phyloP scores from a whole-genome alignment of 768 basidiomycete species.

The Clavulina sp. region DNA sequence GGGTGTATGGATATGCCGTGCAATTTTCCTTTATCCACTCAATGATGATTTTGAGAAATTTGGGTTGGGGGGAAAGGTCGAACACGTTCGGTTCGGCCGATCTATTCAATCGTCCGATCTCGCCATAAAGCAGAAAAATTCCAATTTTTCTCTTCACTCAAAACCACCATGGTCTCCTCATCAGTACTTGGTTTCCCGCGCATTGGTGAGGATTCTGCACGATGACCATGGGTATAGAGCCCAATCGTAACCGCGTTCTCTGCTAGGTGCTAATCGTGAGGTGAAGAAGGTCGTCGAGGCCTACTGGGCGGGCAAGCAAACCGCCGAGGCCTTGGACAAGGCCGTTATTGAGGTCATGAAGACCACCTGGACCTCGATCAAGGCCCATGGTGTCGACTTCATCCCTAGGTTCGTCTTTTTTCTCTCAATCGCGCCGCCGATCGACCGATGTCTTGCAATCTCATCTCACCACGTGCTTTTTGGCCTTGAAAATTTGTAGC shows the following conservation, averaged over 20 bases:
- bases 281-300: slow-evolving; percentile 96
- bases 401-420: slow-evolving; percentile 60
- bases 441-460: slow-evolving; percentile 14
- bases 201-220: slow-evolving; percentile 37
- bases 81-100: too few species aligned
- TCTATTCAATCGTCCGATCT: too few species aligned
- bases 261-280: slow-evolving; percentile 75
- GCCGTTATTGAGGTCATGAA: slow-evolving; percentile 77
- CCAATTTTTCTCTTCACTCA: too few species aligned
- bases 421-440: slow-evolving; percentile 4
- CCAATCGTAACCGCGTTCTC: neutral
- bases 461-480: slow-evolving; percentile 5
- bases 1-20: too few species aligned
- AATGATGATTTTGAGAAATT: too few species aligned
- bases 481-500: slow-evolving; percentile 25
- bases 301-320: slow-evolving; percentile 90
- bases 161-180: slow-evolving; percentile 48
- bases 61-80: too few species aligned
- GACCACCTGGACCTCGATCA: slow-evolving; percentile 72
- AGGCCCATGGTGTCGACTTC: slow-evolving; percentile 70
- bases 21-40: too few species aligned
- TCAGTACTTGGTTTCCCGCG: slow-evolving; percentile 88
- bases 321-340: slow-evolving; percentile 75
- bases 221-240: neutral
- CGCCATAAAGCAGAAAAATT: too few species aligned